Evolutionary conservation across 2,329 filamentous ascomycete genomes (phyloP).

Genomic region (Nigrograna mackinnonii): DNA sequence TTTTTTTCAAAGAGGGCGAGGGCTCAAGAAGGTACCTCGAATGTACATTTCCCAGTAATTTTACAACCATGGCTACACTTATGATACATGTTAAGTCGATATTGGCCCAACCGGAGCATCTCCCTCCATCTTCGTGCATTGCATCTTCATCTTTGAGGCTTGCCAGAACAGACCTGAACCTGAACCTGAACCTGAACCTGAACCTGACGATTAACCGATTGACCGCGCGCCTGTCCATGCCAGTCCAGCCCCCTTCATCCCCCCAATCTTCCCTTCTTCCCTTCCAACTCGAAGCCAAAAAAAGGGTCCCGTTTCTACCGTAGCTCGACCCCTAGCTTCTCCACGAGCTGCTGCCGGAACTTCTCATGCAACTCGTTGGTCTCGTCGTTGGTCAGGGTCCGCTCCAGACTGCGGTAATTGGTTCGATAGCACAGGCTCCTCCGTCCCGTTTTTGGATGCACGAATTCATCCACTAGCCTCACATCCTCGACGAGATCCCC

Average conservation of each 20-base stretch:
- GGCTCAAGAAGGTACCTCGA: slow-evolving; percentile 5
- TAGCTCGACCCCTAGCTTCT: slow-evolving; percentile 77
- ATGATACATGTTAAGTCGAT: slow-evolving; percentile 22
- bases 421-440: slow-evolving; percentile 90
- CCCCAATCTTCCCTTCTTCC: neutral
- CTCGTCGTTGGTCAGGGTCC: slow-evolving; percentile 84
- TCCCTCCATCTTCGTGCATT: no score
- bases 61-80: slow-evolving; percentile 13
- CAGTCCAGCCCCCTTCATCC: neutral
- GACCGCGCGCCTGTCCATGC: neutral
- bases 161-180: no score
- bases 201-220: neutral
- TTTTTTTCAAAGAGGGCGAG: no score
- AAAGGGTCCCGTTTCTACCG: no score
- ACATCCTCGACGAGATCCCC: slow-evolving; percentile 91
- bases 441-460: slow-evolving; percentile 80
- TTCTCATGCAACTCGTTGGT: slow-evolving; percentile 74
- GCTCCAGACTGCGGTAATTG: slow-evolving; percentile 90
- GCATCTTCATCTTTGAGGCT: no score
- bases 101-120: no score
- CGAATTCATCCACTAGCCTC: slow-evolving; percentile 80
- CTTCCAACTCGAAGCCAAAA: no score
- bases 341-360: slow-evolving; percentile 67
- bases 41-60: slow-evolving; percentile 9
- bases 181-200: no score